These are phyloP conservation scores for Phytophthora vignae DNA, from an alignment of 352 stramenopile species.

Conservation along the genomic window DNA sequence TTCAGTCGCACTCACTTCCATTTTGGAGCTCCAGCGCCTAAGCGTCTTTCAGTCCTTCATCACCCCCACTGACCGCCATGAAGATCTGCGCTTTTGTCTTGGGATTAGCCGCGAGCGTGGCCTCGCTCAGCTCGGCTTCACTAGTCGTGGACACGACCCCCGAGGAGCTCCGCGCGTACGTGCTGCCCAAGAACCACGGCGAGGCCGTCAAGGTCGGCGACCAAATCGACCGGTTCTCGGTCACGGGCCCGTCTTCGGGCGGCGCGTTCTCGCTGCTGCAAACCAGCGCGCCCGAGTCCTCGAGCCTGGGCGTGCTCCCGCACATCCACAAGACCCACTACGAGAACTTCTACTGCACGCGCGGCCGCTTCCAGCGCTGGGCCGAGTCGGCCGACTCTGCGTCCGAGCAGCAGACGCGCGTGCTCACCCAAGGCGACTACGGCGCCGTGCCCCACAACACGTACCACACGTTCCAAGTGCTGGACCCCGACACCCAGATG, in stretches of 20 bases:
- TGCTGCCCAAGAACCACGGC: conserved; percentile 57
- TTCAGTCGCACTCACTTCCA: conserved; percentile 17
- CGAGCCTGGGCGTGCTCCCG: conserved; percentile 54
- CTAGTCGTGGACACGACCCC: conserved; percentile 54
- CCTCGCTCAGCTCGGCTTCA: conserved; percentile 30
- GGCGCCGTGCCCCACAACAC: conserved; percentile 66
- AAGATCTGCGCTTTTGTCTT: conserved; percentile 36
- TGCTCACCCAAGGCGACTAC: conserved; percentile 63
- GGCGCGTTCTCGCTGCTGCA: conserved; percentile 52
- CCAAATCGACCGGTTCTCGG: conserved; percentile 62
- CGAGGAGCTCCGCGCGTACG: conserved; percentile 51
- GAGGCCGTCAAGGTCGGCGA: conserved; percentile 46
- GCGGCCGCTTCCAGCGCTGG: conserved; percentile 62
- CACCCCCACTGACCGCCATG: conserved; percentile 15
- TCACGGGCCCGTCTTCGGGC: conserved; percentile 57
- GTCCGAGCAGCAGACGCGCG: conserved; percentile 48
- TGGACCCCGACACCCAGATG: conserved; percentile 66
- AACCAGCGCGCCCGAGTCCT: conserved; percentile 56
- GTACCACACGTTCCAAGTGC: conserved; percentile 63
- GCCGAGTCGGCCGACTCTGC: conserved; percentile 41
- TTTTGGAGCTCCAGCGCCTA: conserved; percentile 16
- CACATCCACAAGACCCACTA: conserved; percentile 68
- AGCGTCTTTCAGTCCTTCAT: neutral
- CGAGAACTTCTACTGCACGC: conserved; percentile 70
- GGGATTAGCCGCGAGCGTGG: conserved; percentile 18